Evolutionary conservation across 306 rosid genomes (phyloP), one percentile per base, ranked within the genome.

Genomic region (Acacia confusa): DNA sequence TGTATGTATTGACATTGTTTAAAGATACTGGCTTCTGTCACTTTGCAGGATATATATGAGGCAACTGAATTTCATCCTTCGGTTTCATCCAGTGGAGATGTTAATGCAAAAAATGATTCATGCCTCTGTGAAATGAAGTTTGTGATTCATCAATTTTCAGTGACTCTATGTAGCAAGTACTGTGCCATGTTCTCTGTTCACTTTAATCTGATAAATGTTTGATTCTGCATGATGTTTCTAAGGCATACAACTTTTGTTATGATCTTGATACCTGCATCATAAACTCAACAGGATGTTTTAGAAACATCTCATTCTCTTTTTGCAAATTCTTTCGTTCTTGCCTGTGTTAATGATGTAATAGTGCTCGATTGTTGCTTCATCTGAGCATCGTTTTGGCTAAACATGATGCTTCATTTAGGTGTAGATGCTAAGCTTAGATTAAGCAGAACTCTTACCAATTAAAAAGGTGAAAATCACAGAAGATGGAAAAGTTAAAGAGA

Each of bases 41-140:
- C 76, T 79, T 45, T 70, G 76, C 88, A 95, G 97, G 97, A 95
- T 83, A 93, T 95, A 78, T 93, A 89, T 27, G 95, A 93, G 84
- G 97, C 95, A 48, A 95, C 99, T 64, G 85, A 93, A 86, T 95
- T 95, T 85, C 89, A 83, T 85, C 99, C 97, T 70, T 61, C 67
- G 5, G 78, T 82, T 87, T 82, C 89, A n/a, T 83, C 92, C 68
- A 79, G 81, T 69, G 81, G 60, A 71, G 90, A 84, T 79, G 76
- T 77, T 82, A 77, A 79, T 52, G 57, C 78, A n/a, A 90, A 85
- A 85, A 90, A 84, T 82, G 82, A 84, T 70, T 84, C 81, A 79
- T 88, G 87, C 83, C 84, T 87, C 45, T 86, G 89, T 67, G 82
- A 86, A 70, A 71, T 90, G 60, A 90, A 88, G 88, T 84, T 91